Percentiles rank a stretch among this genome's conserved stretches.
Evolutionary conservation across 495 filamentous ascomycete genomes (phyloP).

Genomic region (Penicillium pancosmium): DNA sequence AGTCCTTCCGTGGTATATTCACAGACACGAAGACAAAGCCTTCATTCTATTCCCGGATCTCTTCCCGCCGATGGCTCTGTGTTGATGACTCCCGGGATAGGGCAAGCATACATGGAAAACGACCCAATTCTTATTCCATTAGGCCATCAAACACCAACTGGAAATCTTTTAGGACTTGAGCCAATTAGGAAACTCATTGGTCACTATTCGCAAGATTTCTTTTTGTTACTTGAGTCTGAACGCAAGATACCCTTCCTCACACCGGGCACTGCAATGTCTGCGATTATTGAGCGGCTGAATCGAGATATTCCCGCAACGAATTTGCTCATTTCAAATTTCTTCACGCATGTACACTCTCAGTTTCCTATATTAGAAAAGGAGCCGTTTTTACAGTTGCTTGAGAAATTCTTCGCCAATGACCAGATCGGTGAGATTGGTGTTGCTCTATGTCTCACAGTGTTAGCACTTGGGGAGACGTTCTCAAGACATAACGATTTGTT

Average conservation of each 20-base stretch:
- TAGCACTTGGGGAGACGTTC: constrained; percentile 21
- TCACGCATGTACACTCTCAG: constrained; percentile 18
- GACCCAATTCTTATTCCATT: constrained; percentile 17
- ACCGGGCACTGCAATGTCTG: not conserved
- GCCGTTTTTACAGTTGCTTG: constrained; percentile 9
- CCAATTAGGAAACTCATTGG: constrained; percentile 22
- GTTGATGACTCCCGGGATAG: not conserved
- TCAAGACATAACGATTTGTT: constrained; percentile 6
- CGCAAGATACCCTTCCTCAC: constrained; percentile 12
- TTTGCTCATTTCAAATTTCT: constrained; percentile 11
- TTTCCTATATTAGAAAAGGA: constrained; percentile 18
- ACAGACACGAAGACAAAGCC: not conserved
- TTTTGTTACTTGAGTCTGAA: constrained; percentile 17
- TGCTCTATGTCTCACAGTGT: constrained; percentile 17
- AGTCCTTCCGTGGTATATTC: constrained; percentile 2
- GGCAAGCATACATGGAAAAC: constrained; percentile 11
- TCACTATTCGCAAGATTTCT: constrained; percentile 25
- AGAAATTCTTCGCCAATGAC: constrained; percentile 15
- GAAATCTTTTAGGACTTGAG: constrained; percentile 17
- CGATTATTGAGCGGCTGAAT: constrained; percentile 8
- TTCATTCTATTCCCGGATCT: not conserved
- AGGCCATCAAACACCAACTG: constrained; percentile 21
- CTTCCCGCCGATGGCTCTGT: not conserved
- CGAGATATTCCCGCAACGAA: constrained; percentile 1
- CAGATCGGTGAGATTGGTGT: constrained; percentile 9